Conservation (phyloP, 129 eudicot genomes). For the Arctium lappa region DNA sequence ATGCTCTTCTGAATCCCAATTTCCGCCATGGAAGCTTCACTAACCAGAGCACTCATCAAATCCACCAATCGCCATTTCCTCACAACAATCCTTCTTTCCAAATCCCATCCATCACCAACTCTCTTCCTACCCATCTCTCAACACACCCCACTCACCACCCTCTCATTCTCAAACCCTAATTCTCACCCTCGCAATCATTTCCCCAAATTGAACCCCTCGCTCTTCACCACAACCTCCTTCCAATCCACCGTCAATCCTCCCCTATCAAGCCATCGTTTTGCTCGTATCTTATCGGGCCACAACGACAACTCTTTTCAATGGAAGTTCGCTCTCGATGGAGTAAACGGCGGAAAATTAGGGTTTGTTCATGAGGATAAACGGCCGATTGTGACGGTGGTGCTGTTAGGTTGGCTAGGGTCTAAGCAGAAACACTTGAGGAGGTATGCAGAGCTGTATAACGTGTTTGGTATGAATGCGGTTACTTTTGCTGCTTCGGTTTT, state of each 20-base stretch:
- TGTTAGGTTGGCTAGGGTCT: conserved; percentile 91
- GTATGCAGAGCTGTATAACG: conserved; percentile 72
- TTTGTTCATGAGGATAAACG: conserved; percentile 12
- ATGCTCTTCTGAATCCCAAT: neutral
- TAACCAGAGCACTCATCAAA: conserved; percentile 31
- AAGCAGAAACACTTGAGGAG: conserved; percentile 70
- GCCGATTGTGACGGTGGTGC: conserved; percentile 58
- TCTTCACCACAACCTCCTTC: conserved; percentile 24
- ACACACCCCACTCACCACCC: conserved; percentile 16
- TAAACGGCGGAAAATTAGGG: neutral
- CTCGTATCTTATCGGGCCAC: conserved; percentile 32
- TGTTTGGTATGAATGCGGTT: conserved; percentile 57
- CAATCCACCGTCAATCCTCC: conserved; percentile 4
- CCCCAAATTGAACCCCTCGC: conserved; percentile 20
- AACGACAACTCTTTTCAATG: conserved; percentile 27
- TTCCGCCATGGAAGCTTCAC: conserved; percentile 47
- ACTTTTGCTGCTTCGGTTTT: conserved; percentile 61
- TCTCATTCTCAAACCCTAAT: conserved; percentile 25
- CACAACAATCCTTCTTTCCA: conserved; percentile 8
- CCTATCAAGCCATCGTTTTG: conserved; percentile 18
- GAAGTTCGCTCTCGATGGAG: conserved; percentile 27
- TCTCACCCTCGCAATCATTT: conserved; percentile 9
- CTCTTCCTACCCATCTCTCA: neutral
- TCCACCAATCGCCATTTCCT: conserved; percentile 40
- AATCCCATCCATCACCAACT: conserved; percentile 7